Evolutionary conservation across 495 filamentous ascomycete species (phyloP).

Genomic region (Parmelia sp.): DNA sequence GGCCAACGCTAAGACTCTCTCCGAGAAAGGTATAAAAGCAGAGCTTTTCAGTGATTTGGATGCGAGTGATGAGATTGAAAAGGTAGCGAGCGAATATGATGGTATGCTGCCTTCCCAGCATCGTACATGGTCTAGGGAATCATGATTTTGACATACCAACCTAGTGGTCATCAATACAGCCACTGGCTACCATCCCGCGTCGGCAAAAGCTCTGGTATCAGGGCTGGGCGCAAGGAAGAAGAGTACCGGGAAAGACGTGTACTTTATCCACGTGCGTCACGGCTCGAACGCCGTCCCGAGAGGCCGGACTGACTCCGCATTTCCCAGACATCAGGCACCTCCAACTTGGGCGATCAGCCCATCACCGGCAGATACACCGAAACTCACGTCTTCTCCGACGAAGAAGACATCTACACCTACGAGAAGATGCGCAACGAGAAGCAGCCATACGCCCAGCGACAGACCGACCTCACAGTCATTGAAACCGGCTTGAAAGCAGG

Average conservation of each 20-base stretch:
- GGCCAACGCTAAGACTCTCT: slow-evolving; percentile 9
- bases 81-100: slow-evolving; percentile 13
- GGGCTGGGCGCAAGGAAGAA: slow-evolving; percentile 4
- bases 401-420: slow-evolving; percentile 40
- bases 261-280: slow-evolving; percentile 11
- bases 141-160: neutral
- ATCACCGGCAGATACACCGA: slow-evolving; percentile 32
- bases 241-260: neutral
- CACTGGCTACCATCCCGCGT: slow-evolving; percentile 1
- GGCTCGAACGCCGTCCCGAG: neutral
- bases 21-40: slow-evolving; percentile 6
- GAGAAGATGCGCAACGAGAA: slow-evolving; percentile 31
- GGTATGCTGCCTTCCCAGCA: neutral
- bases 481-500: slow-evolving; percentile 33
- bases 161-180: slow-evolving; percentile 11
- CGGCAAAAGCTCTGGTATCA: slow-evolving; percentile 10
- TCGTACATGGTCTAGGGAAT: neutral
- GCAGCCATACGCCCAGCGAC: slow-evolving; percentile 40
- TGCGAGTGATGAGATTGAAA: slow-evolving; percentile 9
- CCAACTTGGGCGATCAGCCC: slow-evolving; percentile 43
- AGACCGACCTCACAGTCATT: slow-evolving; percentile 42
- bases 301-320: neutral
- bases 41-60: slow-evolving; percentile 12
- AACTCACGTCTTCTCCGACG: slow-evolving; percentile 37
- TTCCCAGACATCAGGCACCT: slow-evolving; percentile 44